A percentile compares a stretch with the other conserved stretches of the same genome.
Evolutionary conservation across 2,329 filamentous ascomycete species (phyloP).

Genomic region (Aspergillus tubingensis): DNA sequence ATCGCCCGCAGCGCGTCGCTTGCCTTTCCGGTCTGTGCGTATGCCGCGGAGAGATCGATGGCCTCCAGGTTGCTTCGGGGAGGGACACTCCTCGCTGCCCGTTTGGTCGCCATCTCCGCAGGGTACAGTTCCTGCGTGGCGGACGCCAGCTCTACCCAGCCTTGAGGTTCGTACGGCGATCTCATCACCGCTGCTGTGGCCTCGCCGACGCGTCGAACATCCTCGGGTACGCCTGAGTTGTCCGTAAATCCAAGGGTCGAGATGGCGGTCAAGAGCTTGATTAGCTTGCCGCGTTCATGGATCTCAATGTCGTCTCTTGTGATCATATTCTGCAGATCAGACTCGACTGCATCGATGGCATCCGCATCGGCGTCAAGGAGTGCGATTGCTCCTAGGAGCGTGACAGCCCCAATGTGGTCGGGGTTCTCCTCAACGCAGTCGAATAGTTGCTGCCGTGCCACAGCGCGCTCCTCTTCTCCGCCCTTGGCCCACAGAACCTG

Average conservation of each 20-base stretch:
- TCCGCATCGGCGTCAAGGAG: slow-evolving; percentile 78
- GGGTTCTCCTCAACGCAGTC: slow-evolving; percentile 73
- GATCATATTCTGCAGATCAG: slow-evolving; percentile 73
- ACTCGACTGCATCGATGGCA: slow-evolving; percentile 74
- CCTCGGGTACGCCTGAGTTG: slow-evolving; percentile 42
- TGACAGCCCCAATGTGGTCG: slow-evolving; percentile 75
- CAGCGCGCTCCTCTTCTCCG: slow-evolving; percentile 69
- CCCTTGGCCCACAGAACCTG: slow-evolving; percentile 94
- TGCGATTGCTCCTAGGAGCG: slow-evolving; percentile 81
- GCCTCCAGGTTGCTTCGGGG: slow-evolving; percentile 70
- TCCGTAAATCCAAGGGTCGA: slow-evolving; percentile 58
- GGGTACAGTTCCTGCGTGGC: slow-evolving; percentile 56
- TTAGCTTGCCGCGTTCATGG: slow-evolving; percentile 67
- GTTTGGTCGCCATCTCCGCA: slow-evolving; percentile 77
- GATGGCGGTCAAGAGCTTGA: slow-evolving; percentile 74
- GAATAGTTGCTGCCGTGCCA: slow-evolving; percentile 78
- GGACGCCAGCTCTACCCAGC: slow-evolving; percentile 75
- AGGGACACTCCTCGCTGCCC: slow-evolving; percentile 73
- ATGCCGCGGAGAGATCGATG: slow-evolving; percentile 69
- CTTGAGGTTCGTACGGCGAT: slow-evolving; percentile 73
- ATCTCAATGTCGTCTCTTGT: slow-evolving; percentile 65
- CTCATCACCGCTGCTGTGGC: slow-evolving; percentile 78
- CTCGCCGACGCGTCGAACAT: slow-evolving; percentile 61
- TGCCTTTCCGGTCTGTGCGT: slow-evolving; percentile 69
- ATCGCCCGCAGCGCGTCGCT: slow-evolving; percentile 76